Evolutionary conservation across 768 basidiomycete species (phyloP).

Genomic region (Tylopilus rubrobrunneus): DNA sequence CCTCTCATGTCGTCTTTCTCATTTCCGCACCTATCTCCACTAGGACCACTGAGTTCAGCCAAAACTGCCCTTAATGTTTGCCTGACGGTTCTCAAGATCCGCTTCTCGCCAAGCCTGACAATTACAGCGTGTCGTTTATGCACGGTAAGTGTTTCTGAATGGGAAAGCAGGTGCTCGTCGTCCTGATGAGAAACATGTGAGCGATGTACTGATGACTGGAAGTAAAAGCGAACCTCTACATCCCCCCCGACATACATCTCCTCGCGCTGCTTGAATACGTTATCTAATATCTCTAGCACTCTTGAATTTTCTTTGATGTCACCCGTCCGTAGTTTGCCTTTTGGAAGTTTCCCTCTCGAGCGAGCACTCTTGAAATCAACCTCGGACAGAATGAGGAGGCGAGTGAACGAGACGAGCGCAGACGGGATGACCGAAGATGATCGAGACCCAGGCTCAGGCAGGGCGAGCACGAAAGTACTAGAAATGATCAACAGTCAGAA

Average conservation of each 20-base stretch:
- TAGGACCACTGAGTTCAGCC: background rate
- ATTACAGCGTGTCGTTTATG: constrained; percentile 61
- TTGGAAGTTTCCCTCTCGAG: constrained; percentile 69
- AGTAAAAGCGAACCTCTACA: constrained; percentile 39
- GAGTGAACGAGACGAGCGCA: constrained; percentile 66
- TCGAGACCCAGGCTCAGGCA: constrained; percentile 42
- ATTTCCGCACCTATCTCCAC: background rate
- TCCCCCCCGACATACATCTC: constrained; percentile 36
- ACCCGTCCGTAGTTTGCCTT: constrained; percentile 42
- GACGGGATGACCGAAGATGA: constrained; percentile 48
- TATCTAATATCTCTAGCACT: constrained; percentile 43
- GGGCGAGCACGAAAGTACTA: constrained; percentile 9
- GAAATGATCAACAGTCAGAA: background rate
- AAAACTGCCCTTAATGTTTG: constrained; percentile 8
- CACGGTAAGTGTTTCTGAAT: constrained; percentile 26
- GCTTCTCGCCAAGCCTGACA: constrained; percentile 79
- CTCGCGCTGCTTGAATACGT: constrained; percentile 47
- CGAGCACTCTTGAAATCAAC: constrained; percentile 58
- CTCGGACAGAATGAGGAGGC: constrained; percentile 53
- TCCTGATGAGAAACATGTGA: constrained; percentile 35
- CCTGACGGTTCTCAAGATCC: constrained; percentile 44
- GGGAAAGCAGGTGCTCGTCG: constrained; percentile 41
- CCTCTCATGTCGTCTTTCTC: constrained; percentile 1
- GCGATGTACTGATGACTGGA: background rate
- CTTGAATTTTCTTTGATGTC: constrained; percentile 11